These are phyloP conservation scores for Prunus yedoensis DNA, from an alignment of 331 rosid genomes.

Conservation along the genomic window DNA sequence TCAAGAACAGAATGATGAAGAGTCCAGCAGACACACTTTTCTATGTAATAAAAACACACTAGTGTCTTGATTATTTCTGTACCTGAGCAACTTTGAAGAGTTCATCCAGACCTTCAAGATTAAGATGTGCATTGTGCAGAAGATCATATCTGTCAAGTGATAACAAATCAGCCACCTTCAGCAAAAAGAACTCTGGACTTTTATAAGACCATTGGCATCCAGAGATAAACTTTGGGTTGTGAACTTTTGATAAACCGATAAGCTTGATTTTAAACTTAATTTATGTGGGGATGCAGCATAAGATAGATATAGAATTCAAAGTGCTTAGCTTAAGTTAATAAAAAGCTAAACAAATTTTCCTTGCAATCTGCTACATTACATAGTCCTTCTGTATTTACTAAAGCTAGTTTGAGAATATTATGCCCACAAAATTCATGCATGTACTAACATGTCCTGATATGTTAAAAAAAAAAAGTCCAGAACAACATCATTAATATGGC, in stretches of 20 bases:
- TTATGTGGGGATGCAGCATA: not conserved
- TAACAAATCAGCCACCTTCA: slow-evolving; percentile 15
- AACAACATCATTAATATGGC: not conserved
- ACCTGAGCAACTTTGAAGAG: slow-evolving; percentile 98
- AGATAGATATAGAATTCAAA: not conserved
- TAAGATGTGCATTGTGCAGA: slow-evolving; percentile 95
- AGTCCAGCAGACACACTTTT: not conserved
- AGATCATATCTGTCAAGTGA: slow-evolving; percentile 78
- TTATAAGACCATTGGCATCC: slow-evolving; percentile 1
- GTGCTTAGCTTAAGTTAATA: not conserved
- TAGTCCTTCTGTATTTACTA: not conserved
- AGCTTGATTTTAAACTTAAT: not conserved
- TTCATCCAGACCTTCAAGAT: slow-evolving; percentile 83
- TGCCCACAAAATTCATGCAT: not conserved
- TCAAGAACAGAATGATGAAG: not conserved
- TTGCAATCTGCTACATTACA: not conserved
- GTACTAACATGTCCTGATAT: not conserved
- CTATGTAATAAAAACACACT: not conserved
- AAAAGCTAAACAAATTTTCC: not conserved
- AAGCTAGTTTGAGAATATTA: not conserved
- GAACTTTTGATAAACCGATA: not conserved
- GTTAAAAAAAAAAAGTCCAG: not conserved
- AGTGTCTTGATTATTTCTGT: slow-evolving; percentile 17
- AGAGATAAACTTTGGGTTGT: not conserved
- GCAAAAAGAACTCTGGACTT: not conserved